Evolutionary conservation across 768 basidiomycete species (phyloP), one percentile per base, ranked within the genome.

Genomic region (Rhodotorula toruloides): DNA sequence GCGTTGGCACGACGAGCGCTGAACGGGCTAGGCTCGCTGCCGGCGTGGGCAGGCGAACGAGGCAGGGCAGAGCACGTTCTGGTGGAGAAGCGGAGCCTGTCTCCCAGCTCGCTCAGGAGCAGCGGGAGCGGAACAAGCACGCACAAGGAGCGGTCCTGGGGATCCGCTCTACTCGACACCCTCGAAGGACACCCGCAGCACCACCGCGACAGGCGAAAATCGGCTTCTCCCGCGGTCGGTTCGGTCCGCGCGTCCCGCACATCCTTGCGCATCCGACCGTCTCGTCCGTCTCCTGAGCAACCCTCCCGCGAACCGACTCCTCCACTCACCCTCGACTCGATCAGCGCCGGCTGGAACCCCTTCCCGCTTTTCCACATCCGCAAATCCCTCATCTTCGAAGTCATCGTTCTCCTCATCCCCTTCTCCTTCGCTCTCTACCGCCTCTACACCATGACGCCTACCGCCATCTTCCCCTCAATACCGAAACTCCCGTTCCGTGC

Each of bases 301-400:
- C 1, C 50, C 59, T 8, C 50, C 63, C 21, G 54, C 46, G 13
- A 54, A 27, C 50, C 58, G 16, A 53, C 55, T 1, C 70, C 70
- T 2, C 65, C 70, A 2, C 62, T 71, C 49, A 71, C 65, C 13
- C 22, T 71, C 52, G 70, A 71, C 56, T 58, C 58, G 6, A 63
- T 67, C 32, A 40, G 47, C 19, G 42, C 56, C 1, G 27, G 53
- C 29, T 67, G 48, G 50, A 67, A 61, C 50, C 70, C 70, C 12
- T 71, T 71, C 48, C 52, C 65, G 10, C 56, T 61, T 9, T 67
- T 65, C 53, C 65, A 67, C 59, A 67, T 75, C 57, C 68, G 73
- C 8, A 25, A 19, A 11, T 54, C 62, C n/a, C 65, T 74, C 43
- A 31, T 73, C 16, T 50, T 63, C 61, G 74, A 75, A 43, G 74